Conservation (phyloP, 73 alveolate genomes). For the Uronychia setigera region DNA sequence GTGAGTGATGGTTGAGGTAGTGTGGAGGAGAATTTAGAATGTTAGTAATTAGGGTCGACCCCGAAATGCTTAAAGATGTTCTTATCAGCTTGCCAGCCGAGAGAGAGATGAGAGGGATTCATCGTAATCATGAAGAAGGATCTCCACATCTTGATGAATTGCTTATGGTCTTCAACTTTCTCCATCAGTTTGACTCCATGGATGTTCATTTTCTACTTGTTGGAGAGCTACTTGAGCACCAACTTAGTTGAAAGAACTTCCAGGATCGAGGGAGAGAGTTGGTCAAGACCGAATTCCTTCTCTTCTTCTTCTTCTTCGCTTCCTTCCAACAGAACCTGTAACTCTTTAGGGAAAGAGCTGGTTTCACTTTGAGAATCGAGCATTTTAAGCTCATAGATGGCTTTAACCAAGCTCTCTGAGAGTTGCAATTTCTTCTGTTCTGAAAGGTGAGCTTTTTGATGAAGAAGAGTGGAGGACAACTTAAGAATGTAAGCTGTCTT, state of each 20-base stretch:
- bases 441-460: not conserved
- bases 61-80: not conserved
- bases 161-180: conserved; percentile 60
- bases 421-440: not conserved
- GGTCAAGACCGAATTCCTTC: too few relatives aligned
- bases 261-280: not conserved
- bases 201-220: conserved; percentile 71
- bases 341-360: too few relatives aligned
- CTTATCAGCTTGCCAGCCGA: conserved; percentile 94
- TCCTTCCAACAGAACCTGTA: too few relatives aligned
- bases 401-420: not conserved
- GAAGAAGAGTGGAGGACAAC: not conserved
- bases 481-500: not conserved
- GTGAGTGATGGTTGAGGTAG: conserved; percentile 4
- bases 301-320: too few relatives aligned
- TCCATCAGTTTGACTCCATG: conserved; percentile 90
- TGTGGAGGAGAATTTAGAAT: not conserved
- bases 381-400: not conserved
- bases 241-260: not conserved
- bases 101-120: conserved; percentile 87
- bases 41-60: not conserved
- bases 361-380: too few relatives aligned
- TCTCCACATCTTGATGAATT: conserved; percentile 94
- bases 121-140: conserved; percentile 80
- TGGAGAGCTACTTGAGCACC: conserved; percentile 28